Evolutionary conservation across 2,329 filamentous ascomycete genomes (phyloP).

Genomic region (Incumbomyces delicatus): DNA sequence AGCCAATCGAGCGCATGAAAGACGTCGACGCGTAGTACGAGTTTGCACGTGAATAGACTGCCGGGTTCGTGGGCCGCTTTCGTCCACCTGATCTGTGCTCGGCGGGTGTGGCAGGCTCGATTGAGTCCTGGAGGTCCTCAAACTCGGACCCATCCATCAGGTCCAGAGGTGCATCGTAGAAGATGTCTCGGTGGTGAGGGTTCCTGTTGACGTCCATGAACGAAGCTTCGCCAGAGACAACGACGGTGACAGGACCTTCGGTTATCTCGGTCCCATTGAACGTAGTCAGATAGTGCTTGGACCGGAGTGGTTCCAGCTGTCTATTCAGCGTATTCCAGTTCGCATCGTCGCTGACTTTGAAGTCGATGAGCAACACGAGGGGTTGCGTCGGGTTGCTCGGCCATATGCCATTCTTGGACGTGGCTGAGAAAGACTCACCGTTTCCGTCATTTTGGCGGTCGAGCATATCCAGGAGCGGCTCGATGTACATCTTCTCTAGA

Average conservation of each 20-base stretch:
- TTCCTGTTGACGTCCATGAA: slow-evolving; percentile 37
- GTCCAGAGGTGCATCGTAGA: slow-evolving; percentile 45
- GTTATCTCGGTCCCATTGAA: slow-evolving; percentile 37
- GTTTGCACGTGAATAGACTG: slow-evolving; percentile 40
- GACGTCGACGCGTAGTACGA: slow-evolving; percentile 50
- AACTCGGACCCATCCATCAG: slow-evolving; percentile 20
- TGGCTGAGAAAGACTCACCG: slow-evolving; percentile 25
- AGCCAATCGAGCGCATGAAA: slow-evolving; percentile 41
- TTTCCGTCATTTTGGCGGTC: slow-evolving; percentile 38
- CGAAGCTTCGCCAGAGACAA: slow-evolving; percentile 44
- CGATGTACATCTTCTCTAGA: slow-evolving; percentile 42
- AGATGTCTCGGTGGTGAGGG: slow-evolving; percentile 41
- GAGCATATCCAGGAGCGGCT: slow-evolving; percentile 41
- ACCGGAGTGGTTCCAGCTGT: slow-evolving; percentile 37
- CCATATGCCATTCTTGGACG: slow-evolving; percentile 35
- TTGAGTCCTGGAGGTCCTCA: background rate
- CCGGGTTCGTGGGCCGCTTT: slow-evolving; percentile 23
- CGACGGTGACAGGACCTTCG: slow-evolving; percentile 41
- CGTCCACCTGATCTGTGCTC: slow-evolving; percentile 10
- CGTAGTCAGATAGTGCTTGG: slow-evolving; percentile 41
- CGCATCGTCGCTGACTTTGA: slow-evolving; percentile 32
- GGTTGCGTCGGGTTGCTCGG: slow-evolving; percentile 38
- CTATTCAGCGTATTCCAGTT: slow-evolving; percentile 26
- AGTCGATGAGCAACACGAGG: slow-evolving; percentile 45
- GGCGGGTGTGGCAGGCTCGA: slow-evolving; percentile 26